Percentiles rank a stretch among this genome's conserved stretches.
phyloP scores from a whole-genome alignment of 73 alveolate genomes.

The Paramecium primaurelia region DNA sequence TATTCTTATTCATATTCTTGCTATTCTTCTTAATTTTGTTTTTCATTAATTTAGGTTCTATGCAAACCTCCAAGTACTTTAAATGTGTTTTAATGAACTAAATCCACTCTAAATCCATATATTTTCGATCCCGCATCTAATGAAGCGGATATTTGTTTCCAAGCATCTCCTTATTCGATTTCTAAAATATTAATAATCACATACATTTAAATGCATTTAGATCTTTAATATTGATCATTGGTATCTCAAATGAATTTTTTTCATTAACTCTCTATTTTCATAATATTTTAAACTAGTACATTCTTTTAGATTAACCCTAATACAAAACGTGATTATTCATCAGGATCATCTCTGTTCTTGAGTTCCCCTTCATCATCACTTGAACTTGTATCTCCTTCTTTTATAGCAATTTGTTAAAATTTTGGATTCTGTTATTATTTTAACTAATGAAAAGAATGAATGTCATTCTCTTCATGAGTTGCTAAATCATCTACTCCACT shows the following conservation, averaged over 20 bases:
- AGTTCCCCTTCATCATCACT: neutral
- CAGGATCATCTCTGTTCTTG: neutral
- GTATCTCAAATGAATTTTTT: slow-evolving; percentile 67
- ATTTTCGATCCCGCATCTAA: slow-evolving; percentile 69
- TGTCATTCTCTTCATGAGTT: neutral
- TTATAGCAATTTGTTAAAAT: neutral
- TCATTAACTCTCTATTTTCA: slow-evolving; percentile 58
- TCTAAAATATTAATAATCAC: neutral
- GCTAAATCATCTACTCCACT: slow-evolving; percentile 22
- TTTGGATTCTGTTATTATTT: neutral
- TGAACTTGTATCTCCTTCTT: neutral
- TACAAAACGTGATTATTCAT: slow-evolving; percentile 36
- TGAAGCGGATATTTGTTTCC: slow-evolving; percentile 65
- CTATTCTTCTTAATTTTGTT: slow-evolving; percentile 54
- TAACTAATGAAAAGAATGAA: neutral
- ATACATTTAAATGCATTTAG: slow-evolving; percentile 44
- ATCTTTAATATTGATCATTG: slow-evolving; percentile 45
- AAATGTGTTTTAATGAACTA: slow-evolving; percentile 63
- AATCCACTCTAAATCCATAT: slow-evolving; percentile 68
- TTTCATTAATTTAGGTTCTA: slow-evolving; percentile 57
- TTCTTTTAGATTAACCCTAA: slow-evolving; percentile 35
- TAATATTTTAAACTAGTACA: neutral
- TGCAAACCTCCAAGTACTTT: slow-evolving; percentile 67
- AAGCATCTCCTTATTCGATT: slow-evolving; percentile 58
- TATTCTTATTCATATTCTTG: slow-evolving; percentile 62